A percentile compares a stretch with the other conserved stretches of the same genome.
phyloP scores from a whole-genome alignment of 441 rosid genomes.

The Jatropha multifida region DNA sequence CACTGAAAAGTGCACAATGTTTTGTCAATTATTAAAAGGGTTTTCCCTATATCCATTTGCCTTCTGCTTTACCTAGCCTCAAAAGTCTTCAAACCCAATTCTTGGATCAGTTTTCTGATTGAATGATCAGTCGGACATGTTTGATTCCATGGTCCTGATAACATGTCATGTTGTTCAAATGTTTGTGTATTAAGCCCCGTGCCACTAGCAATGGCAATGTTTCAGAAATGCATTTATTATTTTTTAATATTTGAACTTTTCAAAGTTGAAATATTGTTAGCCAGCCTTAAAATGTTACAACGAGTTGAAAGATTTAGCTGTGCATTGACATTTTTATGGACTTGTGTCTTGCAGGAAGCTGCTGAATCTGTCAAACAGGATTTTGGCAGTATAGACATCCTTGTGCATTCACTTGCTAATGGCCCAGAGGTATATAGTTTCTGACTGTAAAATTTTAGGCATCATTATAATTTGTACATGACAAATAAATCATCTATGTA shows the following conservation, averaged over 20 bases:
- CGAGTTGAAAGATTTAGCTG: not conserved
- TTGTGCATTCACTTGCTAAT: conserved; percentile 96
- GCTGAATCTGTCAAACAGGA: conserved; percentile 81
- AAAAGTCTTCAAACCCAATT: not conserved
- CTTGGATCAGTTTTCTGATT: not conserved
- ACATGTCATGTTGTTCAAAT: not conserved
- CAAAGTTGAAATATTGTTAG: too few species aligned
- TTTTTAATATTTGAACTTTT: not conserved
- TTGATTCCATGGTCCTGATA: not conserved
- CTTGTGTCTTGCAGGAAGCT: conserved; percentile 56
- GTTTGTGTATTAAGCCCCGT: not conserved
- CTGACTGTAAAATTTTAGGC: not conserved
- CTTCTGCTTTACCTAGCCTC: not conserved
- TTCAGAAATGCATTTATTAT: not conserved
- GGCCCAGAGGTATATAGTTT: conserved; percentile 80
- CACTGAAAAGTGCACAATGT: not conserved
- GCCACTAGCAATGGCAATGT: too few species aligned
- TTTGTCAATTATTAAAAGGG: not conserved
- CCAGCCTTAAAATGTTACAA: too few species aligned
- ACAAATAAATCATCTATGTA: not conserved
- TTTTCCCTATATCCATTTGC: too few species aligned
- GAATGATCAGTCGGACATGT: not conserved
- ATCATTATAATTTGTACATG: not conserved
- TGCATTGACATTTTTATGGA: not conserved
- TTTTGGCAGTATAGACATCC: conserved; percentile 90